phyloP scores from a whole-genome alignment of 805 yeast species.

The Yarrowia alimentaria region DNA sequence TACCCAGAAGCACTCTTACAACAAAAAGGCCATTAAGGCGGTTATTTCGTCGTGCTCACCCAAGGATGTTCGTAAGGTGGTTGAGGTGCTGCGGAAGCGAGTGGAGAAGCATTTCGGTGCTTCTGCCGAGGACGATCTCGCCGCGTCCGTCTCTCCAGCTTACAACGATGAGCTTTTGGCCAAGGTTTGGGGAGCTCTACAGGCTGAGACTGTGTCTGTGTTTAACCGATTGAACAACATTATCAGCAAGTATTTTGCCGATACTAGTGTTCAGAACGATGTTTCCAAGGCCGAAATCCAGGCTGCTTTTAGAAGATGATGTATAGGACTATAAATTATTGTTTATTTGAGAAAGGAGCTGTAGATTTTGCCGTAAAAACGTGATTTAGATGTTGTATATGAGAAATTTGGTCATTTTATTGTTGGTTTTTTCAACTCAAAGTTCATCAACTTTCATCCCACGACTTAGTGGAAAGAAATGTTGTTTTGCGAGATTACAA shows the following conservation, averaged over 20 bases:
- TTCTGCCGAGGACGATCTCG: slow-evolving; percentile 37
- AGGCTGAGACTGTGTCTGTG: slow-evolving; percentile 57
- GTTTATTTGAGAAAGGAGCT: too few species aligned
- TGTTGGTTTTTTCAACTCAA: too few species aligned
- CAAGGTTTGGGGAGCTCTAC: slow-evolving; percentile 68
- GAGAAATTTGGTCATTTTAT: too few species aligned
- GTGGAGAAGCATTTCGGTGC: slow-evolving; percentile 54
- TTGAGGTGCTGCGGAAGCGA: slow-evolving; percentile 54
- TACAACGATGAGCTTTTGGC: slow-evolving; percentile 56
- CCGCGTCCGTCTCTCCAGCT: slow-evolving; percentile 37
- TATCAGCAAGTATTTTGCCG: slow-evolving; percentile 50
- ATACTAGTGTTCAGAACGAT: slow-evolving; percentile 49
- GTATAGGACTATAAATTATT: too few species aligned
- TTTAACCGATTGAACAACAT: slow-evolving; percentile 56
- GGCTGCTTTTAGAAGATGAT: slow-evolving; percentile 45
- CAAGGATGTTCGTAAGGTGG: slow-evolving; percentile 55
- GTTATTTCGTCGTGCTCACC: slow-evolving; percentile 57
- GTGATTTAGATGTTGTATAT: too few species aligned
- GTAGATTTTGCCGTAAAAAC: too few species aligned
- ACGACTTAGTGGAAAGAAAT: too few species aligned
- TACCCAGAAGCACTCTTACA: slow-evolving; percentile 62
- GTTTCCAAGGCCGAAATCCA: slow-evolving; percentile 58
- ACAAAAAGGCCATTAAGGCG: slow-evolving; percentile 55
- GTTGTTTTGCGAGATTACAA: too few species aligned
- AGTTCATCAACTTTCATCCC: too few species aligned